phyloP scores from a whole-genome alignment of 305 asterid species.

The Petunia hybrid region DNA sequence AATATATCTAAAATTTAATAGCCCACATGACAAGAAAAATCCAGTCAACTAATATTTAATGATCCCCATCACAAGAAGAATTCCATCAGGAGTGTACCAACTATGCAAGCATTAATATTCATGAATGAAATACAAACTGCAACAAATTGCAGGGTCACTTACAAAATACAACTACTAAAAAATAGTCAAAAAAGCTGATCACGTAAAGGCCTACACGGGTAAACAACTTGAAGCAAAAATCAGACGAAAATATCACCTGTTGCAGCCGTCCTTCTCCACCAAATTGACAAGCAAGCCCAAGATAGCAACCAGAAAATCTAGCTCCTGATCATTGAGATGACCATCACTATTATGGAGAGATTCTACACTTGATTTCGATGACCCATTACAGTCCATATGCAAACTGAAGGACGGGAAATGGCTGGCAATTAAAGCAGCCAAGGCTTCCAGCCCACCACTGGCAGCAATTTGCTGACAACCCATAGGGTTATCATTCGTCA shows the following conservation, averaged over 20 bases:
- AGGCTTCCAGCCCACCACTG: constrained; percentile 80
- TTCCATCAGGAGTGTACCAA: neutral
- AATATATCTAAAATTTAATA: neutral
- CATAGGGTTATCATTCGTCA: constrained; percentile 85
- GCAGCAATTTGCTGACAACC: constrained; percentile 94
- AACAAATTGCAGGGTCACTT: neutral
- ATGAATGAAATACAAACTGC: constrained; percentile 15
- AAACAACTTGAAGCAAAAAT: neutral
- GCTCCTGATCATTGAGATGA: constrained; percentile 76
- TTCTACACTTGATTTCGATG: constrained; percentile 53
- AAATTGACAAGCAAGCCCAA: constrained; percentile 96
- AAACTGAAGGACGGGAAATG: constrained; percentile 79
- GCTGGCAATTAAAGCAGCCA: constrained; percentile 78
- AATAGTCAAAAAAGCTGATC: constrained; percentile 15
- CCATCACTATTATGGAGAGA: constrained; percentile 43
- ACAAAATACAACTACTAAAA: constrained; percentile 10
- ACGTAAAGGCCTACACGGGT: constrained; percentile 26
- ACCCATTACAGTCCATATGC: constrained; percentile 40
- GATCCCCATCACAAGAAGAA: neutral
- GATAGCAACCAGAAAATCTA: constrained; percentile 93
- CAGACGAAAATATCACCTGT: constrained; percentile 58
- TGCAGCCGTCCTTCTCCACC: constrained; percentile 87
- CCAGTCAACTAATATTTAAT: neutral
- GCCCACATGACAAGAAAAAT: neutral
- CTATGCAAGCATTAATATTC: constrained; percentile 22